A percentile compares a stretch with the other conserved stretches of the same genome.
Conservation (phyloP, 108 stramenopile species). For the Conticribra guillardii region DNA sequence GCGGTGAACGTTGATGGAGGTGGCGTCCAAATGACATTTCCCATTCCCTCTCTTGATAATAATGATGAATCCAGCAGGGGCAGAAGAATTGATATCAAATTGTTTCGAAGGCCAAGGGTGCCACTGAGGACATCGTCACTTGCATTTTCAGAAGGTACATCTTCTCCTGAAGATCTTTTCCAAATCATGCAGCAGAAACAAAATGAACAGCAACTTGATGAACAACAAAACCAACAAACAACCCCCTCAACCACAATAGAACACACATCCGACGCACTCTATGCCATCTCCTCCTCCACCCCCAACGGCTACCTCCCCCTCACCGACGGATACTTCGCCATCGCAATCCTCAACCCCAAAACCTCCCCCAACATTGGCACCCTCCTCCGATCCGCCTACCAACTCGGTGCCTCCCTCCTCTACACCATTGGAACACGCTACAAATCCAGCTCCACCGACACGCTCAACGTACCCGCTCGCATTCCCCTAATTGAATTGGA, state of each 20-base stretch:
- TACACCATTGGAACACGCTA: conserved; percentile 56
- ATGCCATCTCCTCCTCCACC: conserved; percentile 23
- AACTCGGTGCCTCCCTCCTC: conserved; percentile 47
- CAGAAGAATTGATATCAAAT: conserved; percentile 38
- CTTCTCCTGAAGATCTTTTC: background rate
- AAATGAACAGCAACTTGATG: conserved; percentile 19
- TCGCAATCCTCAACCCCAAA: conserved; percentile 48
- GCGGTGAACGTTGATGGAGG: too few relatives aligned
- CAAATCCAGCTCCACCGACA: conserved; percentile 35
- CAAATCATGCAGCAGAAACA: conserved; percentile 43
- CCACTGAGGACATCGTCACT: background rate
- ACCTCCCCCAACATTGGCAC: conserved; percentile 40
- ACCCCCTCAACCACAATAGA: conserved; percentile 6
- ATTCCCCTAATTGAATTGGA: conserved; percentile 46
- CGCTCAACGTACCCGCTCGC: conserved; percentile 38
- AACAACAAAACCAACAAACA: background rate
- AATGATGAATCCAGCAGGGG: background rate
- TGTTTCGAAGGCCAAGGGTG: conserved; percentile 33
- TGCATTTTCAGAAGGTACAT: background rate
- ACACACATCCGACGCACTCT: conserved; percentile 32
- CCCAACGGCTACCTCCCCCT: conserved; percentile 21
- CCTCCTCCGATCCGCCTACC: conserved; percentile 39
- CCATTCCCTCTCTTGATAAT: conserved; percentile 14
- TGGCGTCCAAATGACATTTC: too few relatives aligned
- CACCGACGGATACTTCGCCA: conserved; percentile 43